phyloP scores from a whole-genome alignment of 495 filamentous ascomycete species.

The Penicillium paxilli region DNA sequence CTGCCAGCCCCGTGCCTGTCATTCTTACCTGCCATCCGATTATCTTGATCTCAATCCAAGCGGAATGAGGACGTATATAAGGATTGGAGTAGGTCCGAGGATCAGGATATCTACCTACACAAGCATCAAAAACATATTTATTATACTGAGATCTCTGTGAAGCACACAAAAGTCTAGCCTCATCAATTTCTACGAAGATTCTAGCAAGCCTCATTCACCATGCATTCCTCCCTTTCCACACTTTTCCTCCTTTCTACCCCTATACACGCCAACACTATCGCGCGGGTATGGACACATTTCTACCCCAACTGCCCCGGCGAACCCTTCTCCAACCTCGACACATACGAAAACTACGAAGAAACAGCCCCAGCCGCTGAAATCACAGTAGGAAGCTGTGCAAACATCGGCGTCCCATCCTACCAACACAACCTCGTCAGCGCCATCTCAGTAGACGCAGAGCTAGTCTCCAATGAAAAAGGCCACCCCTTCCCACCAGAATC shows the following conservation, averaged over 20 bases:
- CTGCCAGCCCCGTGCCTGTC: constrained; percentile 15
- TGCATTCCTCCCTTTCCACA: constrained; percentile 22
- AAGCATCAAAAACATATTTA: no score
- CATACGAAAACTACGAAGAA: constrained; percentile 30
- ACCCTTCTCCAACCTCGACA: constrained; percentile 20
- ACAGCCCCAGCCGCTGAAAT: constrained; percentile 26
- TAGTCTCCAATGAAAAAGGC: constrained; percentile 17
- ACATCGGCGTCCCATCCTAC: constrained; percentile 30
- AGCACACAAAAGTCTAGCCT: no score
- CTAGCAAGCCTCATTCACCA: constrained; percentile 1
- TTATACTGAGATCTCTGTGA: no score
- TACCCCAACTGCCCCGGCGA: constrained; percentile 36
- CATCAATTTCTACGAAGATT: no score
- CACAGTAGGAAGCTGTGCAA: constrained; percentile 26
- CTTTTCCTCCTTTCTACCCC: constrained; percentile 27
- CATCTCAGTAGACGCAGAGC: constrained; percentile 34
- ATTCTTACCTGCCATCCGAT: constrained; percentile 28
- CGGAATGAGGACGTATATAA: constrained; percentile 22
- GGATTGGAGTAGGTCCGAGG: background rate
- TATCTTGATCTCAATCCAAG: constrained; percentile 1
- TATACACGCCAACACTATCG: constrained; percentile 25
- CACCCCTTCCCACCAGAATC: constrained; percentile 13
- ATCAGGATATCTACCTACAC: background rate
- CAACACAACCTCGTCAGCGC: constrained; percentile 27
- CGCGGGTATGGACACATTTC: constrained; percentile 39